Evolutionary conservation across 352 stramenopile genomes (phyloP).

Genomic region (Labyrinthula sp.): DNA sequence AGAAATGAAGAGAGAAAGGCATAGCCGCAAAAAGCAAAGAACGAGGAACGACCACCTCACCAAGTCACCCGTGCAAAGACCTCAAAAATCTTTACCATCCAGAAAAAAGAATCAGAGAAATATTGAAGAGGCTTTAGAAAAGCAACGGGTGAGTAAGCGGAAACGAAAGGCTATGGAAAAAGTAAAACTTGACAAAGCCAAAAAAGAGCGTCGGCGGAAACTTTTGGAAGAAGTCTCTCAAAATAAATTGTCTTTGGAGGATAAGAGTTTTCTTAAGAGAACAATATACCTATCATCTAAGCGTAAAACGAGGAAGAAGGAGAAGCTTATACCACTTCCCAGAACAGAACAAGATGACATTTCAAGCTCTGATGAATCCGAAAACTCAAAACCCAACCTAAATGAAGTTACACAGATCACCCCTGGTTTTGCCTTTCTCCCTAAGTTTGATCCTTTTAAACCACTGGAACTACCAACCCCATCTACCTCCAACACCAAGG

Average conservation of each 20-base stretch:
- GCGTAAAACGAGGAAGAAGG: conserved; percentile 23
- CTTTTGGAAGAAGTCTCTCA: conserved; percentile 6
- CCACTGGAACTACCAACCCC: not conserved
- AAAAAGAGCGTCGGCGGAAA: conserved; percentile 12
- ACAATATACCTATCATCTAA: not conserved
- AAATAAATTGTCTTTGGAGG: conserved; percentile 7
- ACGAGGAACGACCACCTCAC: no score
- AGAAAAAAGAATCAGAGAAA: not conserved
- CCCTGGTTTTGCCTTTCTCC: not conserved
- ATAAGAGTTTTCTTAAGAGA: conserved; percentile 6
- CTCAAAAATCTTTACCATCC: conserved; percentile 14
- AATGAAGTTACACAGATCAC: not conserved
- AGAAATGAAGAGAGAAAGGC: no score
- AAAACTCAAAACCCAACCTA: conserved; percentile 1
- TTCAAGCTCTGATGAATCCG: not conserved
- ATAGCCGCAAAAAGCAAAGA: no score
- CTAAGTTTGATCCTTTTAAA: not conserved
- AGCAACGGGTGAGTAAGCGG: conserved; percentile 7
- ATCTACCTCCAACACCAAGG: conserved; percentile 2
- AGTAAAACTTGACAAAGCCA: conserved; percentile 19
- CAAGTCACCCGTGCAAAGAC: no score
- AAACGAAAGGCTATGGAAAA: conserved; percentile 21
- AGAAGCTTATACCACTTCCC: conserved; percentile 4
- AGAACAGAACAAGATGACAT: not conserved
- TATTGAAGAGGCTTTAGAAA: conserved; percentile 11